These are phyloP conservation scores for Sarcodon sp. DNA, from an alignment of 768 basidiomycete genomes.

Conservation along the genomic window DNA sequence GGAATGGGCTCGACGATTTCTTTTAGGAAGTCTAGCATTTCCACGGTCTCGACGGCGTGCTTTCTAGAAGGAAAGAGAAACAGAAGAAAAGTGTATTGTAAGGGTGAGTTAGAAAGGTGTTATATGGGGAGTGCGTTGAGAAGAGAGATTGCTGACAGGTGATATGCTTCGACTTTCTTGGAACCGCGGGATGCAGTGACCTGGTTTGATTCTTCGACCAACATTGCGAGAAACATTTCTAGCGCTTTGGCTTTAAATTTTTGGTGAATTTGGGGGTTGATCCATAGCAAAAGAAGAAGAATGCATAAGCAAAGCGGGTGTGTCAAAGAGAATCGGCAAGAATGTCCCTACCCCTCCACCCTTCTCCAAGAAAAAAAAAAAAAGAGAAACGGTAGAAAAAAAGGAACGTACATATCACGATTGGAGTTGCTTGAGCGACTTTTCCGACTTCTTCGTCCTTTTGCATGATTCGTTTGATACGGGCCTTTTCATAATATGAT, in stretches of 20 bases:
- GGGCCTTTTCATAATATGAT: slow-evolving; percentile 40
- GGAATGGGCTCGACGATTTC: slow-evolving; percentile 81
- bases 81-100: not conserved
- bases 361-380: not conserved
- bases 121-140: not conserved
- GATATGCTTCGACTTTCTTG: slow-evolving; percentile 87
- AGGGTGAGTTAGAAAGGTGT: not conserved
- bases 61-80: slow-evolving; percentile 40
- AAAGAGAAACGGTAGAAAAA: not conserved
- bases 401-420: slow-evolving; percentile 78
- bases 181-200: slow-evolving; percentile 69
- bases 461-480: slow-evolving; percentile 99
- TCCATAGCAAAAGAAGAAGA: not conserved
- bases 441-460: slow-evolving; percentile 99
- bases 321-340: no score
- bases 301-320: no score
- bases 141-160: slow-evolving; percentile 51
- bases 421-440: slow-evolving; percentile 90
- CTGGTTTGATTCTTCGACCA: slow-evolving; percentile 74
- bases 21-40: slow-evolving; percentile 88
- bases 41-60: slow-evolving; percentile 78
- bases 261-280: not conserved
- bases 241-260: slow-evolving; percentile 73
- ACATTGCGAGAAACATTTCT: slow-evolving; percentile 78
- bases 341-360: no score